Evolutionary conservation across 768 basidiomycete genomes (phyloP).

Genomic region (Chalciporus chontae): DNA sequence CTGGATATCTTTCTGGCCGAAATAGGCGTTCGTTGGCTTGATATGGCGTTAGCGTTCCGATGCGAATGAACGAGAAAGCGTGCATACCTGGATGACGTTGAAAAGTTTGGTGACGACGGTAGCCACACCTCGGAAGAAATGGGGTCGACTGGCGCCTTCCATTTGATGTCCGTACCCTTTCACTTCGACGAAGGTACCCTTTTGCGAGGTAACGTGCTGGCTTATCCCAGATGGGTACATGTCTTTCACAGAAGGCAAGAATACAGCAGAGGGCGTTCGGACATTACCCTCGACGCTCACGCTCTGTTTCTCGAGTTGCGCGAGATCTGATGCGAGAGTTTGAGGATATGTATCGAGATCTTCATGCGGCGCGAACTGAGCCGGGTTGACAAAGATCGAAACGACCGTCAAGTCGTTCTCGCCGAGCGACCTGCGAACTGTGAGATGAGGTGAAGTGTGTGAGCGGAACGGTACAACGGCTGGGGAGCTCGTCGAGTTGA

Average conservation of each 20-base stretch:
- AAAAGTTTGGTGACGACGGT: constrained; percentile 95
- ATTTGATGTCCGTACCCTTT: constrained; percentile 89
- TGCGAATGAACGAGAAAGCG: not conserved
- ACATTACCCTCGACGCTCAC: constrained; percentile 26
- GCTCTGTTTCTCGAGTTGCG: constrained; percentile 45
- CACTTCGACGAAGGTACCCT: constrained; percentile 89
- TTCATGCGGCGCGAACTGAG: constrained; percentile 95
- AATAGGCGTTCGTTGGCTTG: constrained; percentile 89
- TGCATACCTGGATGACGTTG: constrained; percentile 75
- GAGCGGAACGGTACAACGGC: not conserved
- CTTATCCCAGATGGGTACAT: constrained; percentile 94
- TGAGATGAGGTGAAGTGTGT: not conserved
- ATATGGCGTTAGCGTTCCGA: not conserved
- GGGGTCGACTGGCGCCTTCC: constrained; percentile 85
- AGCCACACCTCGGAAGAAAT: constrained; percentile 93
- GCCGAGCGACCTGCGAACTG: constrained; percentile 73
- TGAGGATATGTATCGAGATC: constrained; percentile 90
- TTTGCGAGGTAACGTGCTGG: constrained; percentile 69
- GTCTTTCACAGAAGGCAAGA: constrained; percentile 71
- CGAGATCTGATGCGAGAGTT: constrained; percentile 74
- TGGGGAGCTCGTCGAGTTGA: constrained; percentile 16
- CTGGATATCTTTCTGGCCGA: constrained; percentile 98
- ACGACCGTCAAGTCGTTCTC: constrained; percentile 85
- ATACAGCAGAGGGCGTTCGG: constrained; percentile 63
- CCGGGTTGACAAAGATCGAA: constrained; percentile 97